Evolutionary conservation across 169 alveolate genomes (phyloP).

Genomic region (Cytauxzoon felis): DNA sequence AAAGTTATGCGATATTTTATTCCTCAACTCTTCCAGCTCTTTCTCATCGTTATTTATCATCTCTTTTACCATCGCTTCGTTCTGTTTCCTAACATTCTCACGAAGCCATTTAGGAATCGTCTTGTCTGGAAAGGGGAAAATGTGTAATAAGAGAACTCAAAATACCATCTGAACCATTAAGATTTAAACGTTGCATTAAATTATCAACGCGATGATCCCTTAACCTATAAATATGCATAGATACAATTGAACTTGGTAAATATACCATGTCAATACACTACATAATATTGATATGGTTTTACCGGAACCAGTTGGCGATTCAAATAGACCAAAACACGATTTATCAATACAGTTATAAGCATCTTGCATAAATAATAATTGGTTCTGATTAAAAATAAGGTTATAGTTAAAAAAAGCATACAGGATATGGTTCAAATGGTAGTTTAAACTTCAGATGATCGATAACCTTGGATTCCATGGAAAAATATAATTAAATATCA

Average conservation of each 20-base stretch:
- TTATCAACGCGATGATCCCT: constrained; percentile 27
- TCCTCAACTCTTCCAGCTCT: constrained; percentile 13
- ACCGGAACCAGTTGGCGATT: constrained; percentile 97
- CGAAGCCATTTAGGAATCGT: constrained; percentile 46
- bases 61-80: constrained; percentile 20
- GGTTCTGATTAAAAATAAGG: constrained; percentile 17
- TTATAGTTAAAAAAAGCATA: not conserved
- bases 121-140: constrained; percentile 1
- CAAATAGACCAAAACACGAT: constrained; percentile 85
- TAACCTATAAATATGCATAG: constrained; percentile 11
- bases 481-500: not conserved
- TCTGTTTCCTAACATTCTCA: constrained; percentile 15
- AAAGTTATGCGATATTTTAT: not conserved
- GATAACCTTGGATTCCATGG: not conserved
- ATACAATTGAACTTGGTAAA: not conserved
- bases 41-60: not conserved
- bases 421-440: constrained; percentile 60
- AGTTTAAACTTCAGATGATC: constrained; percentile 17
- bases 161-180: not conserved
- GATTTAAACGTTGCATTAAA: constrained; percentile 2
- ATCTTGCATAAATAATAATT: constrained; percentile 40
- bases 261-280: constrained; percentile 82
- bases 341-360: constrained; percentile 52
- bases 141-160: not conserved
- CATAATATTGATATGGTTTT: constrained; percentile 88